Base-by-base conservation (phyloP, 1,284 basidiomycete species). In the Xerocomus amazonicus region DNA sequence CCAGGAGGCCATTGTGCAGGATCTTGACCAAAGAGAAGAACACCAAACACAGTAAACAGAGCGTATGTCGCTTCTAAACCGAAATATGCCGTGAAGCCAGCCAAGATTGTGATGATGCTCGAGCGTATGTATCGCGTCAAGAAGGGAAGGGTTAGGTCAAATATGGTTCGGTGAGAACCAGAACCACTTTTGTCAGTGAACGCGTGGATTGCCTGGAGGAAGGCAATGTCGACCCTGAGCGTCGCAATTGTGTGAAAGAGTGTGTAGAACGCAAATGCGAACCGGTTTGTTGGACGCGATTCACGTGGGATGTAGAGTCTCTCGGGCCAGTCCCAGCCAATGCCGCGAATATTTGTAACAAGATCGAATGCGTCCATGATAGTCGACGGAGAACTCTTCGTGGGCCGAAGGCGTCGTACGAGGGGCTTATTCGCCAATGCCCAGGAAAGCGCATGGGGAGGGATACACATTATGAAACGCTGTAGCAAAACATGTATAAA, bases 281-380 rank as follows among this genome's bases (percentile, higher is more conserved):
- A 27, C 12, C 59, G 66, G 32, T 73, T 52, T 10, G 67, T 63
- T 59, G 58, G 51, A 4, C 76, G 73, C 1, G 67, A 72, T 55
- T 78, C 73, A 9, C 54, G 58, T 1, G 79, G 73, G 27, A 79
- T 39, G 45, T 72, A 62, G 4, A 77, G 58, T 36, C 71, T 66
- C 14, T 62, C 54, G 12, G 56, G 48, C 60, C 62, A 61, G 29
- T 56, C 40, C 81, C 82, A 84, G 14, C 76, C 79, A 32, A 70
- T 56, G 5, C 80, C 80, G 8, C 81, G 78, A 8, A 76, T 56
- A 52, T 73, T 77, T 50, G 64, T 65, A 6, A 56, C 57, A 16
- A 84, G 69, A 50, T 83, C 78, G 17, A 74, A 57, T 0, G 77
- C 73, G 51, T 84, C 76, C 34, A 68, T 52, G n/a, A 68, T 50